A percentile compares a stretch with the other conserved stretches of the same genome.
phyloP scores from a whole-genome alignment of 345 rosid species.

The Eucalyptus shirleyi region DNA sequence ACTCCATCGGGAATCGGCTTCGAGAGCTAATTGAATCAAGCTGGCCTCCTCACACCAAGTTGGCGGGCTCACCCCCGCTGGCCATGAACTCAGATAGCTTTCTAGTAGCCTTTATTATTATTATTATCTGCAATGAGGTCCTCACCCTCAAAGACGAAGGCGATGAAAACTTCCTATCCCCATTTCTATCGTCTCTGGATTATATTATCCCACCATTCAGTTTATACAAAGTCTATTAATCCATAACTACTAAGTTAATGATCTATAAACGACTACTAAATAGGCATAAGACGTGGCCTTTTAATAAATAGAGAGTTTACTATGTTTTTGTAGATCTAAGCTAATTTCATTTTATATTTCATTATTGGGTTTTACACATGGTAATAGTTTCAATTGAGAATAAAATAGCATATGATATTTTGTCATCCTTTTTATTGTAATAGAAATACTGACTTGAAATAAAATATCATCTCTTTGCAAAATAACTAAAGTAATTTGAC shows the following conservation, averaged over 20 bases:
- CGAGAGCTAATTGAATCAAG: rapidly evolving
- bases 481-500: neutral
- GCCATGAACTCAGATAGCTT: neutral
- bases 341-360: neutral
- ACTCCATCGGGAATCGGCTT: too few relatives aligned
- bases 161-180: too few relatives aligned
- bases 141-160: too few relatives aligned
- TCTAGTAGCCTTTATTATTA: neutral
- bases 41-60: too few relatives aligned
- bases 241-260: neutral
- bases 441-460: neutral
- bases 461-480: neutral
- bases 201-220: neutral
- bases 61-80: rapidly evolving
- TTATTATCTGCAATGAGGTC: too few relatives aligned
- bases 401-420: neutral
- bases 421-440: neutral
- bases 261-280: neutral
- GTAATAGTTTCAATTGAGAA: neutral
- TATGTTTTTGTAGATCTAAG: neutral
- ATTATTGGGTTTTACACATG: neutral
- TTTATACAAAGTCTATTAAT: too few relatives aligned
- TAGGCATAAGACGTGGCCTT: neutral
- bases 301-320: neutral
- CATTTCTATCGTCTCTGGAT: neutral